A percentile compares a stretch with the other conserved stretches of the same genome.
Evolutionary conservation across 2,329 filamentous ascomycete species (phyloP).

Genomic region (Neofusicoccum laricinum): DNA sequence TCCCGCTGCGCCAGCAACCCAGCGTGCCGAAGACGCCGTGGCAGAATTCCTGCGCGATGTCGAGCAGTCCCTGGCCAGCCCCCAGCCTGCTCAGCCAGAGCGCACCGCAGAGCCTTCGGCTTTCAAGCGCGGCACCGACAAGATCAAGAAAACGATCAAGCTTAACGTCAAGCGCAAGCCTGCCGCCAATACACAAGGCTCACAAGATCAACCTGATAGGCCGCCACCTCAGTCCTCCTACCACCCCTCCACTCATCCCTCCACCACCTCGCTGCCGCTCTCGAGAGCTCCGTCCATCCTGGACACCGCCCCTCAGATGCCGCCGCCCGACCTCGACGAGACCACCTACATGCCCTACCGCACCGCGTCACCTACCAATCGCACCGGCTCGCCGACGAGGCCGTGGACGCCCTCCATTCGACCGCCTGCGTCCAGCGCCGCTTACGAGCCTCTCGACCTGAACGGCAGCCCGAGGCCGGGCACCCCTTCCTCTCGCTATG

Average conservation of each 20-base stretch:
- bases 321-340: slow-evolving; percentile 56
- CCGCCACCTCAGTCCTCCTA: slow-evolving; percentile 48
- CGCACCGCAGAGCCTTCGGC: slow-evolving; percentile 24
- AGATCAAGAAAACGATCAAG: slow-evolving; percentile 33
- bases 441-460: slow-evolving; percentile 83
- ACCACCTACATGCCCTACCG: slow-evolving; percentile 60
- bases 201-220: slow-evolving; percentile 34
- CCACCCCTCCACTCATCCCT: slow-evolving; percentile 46
- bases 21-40: slow-evolving; percentile 37
- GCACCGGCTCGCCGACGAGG: slow-evolving; percentile 31
- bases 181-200: slow-evolving; percentile 23
- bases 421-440: slow-evolving; percentile 66
- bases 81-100: slow-evolving; percentile 17
- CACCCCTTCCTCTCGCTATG: slow-evolving; percentile 84
- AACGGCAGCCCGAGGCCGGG: slow-evolving; percentile 89
- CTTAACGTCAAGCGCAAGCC: slow-evolving; percentile 21
- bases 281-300: slow-evolving; percentile 51
- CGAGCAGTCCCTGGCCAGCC: slow-evolving; percentile 28
- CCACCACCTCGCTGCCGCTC: slow-evolving; percentile 39
- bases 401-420: slow-evolving; percentile 60
- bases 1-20: slow-evolving; percentile 30
- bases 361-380: slow-evolving; percentile 49
- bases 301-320: slow-evolving; percentile 48
- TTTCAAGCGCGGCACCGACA: slow-evolving; percentile 22
- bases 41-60: slow-evolving; percentile 45